Base-by-base conservation (phyloP, 2,329 filamentous ascomycete species). In the Alternaria postmessia region DNA sequence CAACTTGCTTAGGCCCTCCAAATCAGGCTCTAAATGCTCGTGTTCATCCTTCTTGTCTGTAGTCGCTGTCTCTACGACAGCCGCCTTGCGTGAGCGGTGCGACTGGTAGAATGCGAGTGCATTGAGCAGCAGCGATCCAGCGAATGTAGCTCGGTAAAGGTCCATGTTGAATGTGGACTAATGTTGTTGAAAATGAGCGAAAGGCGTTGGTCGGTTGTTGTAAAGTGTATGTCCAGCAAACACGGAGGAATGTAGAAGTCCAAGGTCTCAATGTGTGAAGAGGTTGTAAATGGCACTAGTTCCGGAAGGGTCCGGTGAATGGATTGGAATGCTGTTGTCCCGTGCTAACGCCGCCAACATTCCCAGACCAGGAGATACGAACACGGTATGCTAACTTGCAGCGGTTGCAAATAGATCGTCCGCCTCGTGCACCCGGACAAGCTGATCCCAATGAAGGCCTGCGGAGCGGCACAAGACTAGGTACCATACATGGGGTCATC, bases 1-100 rank as follows among this genome's bases (percentile, higher is more conserved):
- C 61, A 82, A 76, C 44, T 75, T 76, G 32, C 63, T 65, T 26
- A 78, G 66, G 38, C 74, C 71, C 41, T 75, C 67, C 41, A 62
- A 62, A 41, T 75, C 72, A 4, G 65, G 65, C 11, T 72, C 68
- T 34, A 62, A 57, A 36, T 69, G 66, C 18, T 66, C 69, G 51
- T 70, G 64, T 54, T 68, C 68, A 43, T 73, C 68, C 22, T 66
- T 57, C 51, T 73, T 73, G 36, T 72, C 66, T 9, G 63, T 36
- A 32, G 36, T 55, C 7, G 57, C 51, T 8, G 59, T 26, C 8
- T 65, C 58, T 8, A 60, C 44, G 18, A 52, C 41, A 12, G 51
- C 57, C 5, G 48, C 59, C 24, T 62, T 63, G 32, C 64, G 68
- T 18, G 68, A 57, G 24, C 68, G 72, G 32, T 75, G 69, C 7